Conservation (phyloP, 2,329 filamentous ascomycete species). For the Coniella vitis region DNA sequence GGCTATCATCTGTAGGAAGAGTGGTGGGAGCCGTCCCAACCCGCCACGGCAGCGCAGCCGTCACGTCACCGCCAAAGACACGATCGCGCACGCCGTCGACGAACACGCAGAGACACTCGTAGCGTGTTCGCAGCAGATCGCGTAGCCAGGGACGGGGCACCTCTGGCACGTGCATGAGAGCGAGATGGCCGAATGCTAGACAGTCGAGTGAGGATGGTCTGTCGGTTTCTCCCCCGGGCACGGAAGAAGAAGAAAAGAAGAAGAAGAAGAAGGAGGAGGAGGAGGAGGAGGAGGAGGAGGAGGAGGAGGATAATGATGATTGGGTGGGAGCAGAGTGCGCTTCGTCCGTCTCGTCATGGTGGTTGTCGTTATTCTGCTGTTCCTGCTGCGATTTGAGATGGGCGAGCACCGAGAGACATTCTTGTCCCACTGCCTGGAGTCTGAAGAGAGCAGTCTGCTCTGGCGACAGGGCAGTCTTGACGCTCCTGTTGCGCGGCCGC, state of each 20-base stretch:
- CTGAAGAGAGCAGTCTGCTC: constrained; percentile 69
- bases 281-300: too few species aligned
- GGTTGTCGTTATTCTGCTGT: too few species aligned
- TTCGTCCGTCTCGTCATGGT: too few species aligned
- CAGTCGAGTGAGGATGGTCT: constrained; percentile 66
- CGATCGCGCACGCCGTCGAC: constrained; percentile 17
- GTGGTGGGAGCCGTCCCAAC: too few species aligned
- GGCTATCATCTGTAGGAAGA: too few species aligned
- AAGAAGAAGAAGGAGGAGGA: too few species aligned
- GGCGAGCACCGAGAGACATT: constrained; percentile 65
- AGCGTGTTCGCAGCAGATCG: constrained; percentile 20
- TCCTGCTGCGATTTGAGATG: constrained; percentile 38
- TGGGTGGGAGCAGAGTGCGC: too few species aligned
- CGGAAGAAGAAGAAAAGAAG: too few species aligned
- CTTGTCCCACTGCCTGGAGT: constrained; percentile 63
- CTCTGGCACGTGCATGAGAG: constrained; percentile 53
- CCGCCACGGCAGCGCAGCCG: constrained; percentile 8
- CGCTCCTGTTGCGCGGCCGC: constrained; percentile 46
- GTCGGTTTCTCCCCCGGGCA: neutral
- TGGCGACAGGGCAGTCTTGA: constrained; percentile 58
- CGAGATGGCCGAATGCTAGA: constrained; percentile 71
- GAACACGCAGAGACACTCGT: constrained; percentile 19
- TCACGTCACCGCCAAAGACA: constrained; percentile 13
- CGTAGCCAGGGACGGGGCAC: constrained; percentile 29
- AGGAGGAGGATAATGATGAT: too few species aligned